phyloP scores from a whole-genome alignment of 345 rosid species.

The Crucihimalaya himalaica region DNA sequence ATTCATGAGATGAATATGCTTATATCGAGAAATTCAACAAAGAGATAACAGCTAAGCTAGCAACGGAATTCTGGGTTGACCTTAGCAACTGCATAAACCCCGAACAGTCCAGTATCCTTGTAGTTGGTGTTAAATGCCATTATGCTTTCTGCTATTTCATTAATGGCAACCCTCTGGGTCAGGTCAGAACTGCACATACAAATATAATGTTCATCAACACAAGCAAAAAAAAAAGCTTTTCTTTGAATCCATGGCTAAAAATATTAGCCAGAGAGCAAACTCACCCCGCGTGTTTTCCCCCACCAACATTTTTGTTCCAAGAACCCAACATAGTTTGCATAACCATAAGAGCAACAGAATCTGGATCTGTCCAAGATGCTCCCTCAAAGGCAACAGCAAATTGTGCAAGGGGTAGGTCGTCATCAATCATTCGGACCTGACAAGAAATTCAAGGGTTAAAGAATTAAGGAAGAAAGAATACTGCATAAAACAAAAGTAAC shows the following conservation, averaged over 20 bases:
- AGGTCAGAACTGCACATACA: constrained; percentile 70
- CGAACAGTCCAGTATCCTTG: constrained; percentile 97
- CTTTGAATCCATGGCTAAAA: neutral
- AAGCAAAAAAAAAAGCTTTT: neutral
- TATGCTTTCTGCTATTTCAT: constrained; percentile 95
- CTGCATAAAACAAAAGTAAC: neutral
- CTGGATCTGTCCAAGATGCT: constrained; percentile 99
- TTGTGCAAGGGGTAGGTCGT: constrained; percentile 95
- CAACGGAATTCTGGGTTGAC: constrained; percentile 42
- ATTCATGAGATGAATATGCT: neutral
- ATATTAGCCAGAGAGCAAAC: constrained; percentile 18
- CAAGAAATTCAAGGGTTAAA: neutral
- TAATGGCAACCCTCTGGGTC: constrained; percentile 76
- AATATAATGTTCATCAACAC: constrained; percentile 33
- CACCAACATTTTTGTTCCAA: constrained; percentile 81
- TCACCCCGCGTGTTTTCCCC: constrained; percentile 99
- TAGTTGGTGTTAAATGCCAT: constrained; percentile 99
- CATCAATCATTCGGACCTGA: constrained; percentile 94
- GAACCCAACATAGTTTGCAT: constrained; percentile 99
- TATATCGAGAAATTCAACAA: neutral
- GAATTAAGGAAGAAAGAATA: constrained; percentile 12
- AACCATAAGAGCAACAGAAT: constrained; percentile 92
- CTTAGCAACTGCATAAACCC: constrained; percentile 97
- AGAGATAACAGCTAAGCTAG: neutral
- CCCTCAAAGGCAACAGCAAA: constrained; percentile 97